A percentile compares a stretch with the other conserved stretches of the same genome.
phyloP scores from a whole-genome alignment of 1,284 basidiomycete species.

The Calocybe gambosa region DNA sequence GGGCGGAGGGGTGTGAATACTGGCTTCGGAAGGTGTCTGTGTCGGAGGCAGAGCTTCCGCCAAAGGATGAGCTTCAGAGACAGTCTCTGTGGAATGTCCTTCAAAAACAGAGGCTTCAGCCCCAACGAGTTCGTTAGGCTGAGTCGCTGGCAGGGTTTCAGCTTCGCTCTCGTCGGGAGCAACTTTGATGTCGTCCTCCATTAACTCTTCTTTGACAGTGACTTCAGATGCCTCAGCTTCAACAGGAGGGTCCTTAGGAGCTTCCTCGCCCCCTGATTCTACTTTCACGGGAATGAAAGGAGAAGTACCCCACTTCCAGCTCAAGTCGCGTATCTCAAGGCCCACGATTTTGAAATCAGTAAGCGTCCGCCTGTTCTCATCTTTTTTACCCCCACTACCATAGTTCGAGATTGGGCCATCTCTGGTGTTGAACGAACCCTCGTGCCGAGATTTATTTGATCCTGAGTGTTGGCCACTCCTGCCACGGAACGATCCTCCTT shows the following conservation, averaged over 20 bases:
- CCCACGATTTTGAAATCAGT: conserved; percentile 96
- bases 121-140: conserved; percentile 4
- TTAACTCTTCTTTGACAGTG: conserved; percentile 36
- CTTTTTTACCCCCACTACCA: conserved; percentile 58
- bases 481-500: conserved; percentile 37
- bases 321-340: conserved; percentile 69
- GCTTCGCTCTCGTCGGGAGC: conserved; percentile 14
- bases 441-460: conserved; percentile 47
- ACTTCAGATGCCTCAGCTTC: conserved; percentile 21
- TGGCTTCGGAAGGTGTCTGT: conserved; percentile 22
- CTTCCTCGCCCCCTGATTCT: conserved; percentile 32
- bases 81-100: background rate
- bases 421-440: conserved; percentile 37
- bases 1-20: conserved; percentile 47
- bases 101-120: conserved; percentile 1
- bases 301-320: conserved; percentile 67
- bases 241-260: conserved; percentile 25
- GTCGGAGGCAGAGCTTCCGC: conserved; percentile 7
- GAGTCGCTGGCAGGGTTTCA: background rate
- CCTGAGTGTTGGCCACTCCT: conserved; percentile 36
- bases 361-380: conserved; percentile 79
- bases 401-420: conserved; percentile 40
- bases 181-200: conserved; percentile 25
- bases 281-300: conserved; percentile 30
- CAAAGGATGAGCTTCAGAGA: background rate